These are phyloP conservation scores for Magnaporthiopsis poae DNA, from an alignment of 2,329 filamentous ascomycete genomes.

Conservation along the genomic window DNA sequence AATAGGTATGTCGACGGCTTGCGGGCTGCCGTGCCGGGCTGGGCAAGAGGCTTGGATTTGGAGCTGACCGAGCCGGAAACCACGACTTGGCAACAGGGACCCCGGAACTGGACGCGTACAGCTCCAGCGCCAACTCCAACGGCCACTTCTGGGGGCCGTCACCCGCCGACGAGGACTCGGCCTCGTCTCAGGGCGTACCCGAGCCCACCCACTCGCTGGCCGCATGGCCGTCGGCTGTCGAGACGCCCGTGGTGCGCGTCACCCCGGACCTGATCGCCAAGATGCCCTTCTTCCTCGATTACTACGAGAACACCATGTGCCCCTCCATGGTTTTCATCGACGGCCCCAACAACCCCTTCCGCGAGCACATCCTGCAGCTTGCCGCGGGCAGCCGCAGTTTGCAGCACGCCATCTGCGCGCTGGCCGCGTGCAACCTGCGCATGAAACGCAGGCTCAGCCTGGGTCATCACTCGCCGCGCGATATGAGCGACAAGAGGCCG, in stretches of 20 bases:
- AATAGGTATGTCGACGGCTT: conserved; percentile 36
- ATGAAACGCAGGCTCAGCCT: conserved; percentile 66
- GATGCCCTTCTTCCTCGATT: conserved; percentile 82
- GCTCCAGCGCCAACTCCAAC: conserved; percentile 39
- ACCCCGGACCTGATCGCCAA: conserved; percentile 60
- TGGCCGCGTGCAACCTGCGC: conserved; percentile 79
- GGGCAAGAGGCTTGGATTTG: background rate
- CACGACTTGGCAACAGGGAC: conserved; percentile 28
- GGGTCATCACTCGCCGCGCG: conserved; percentile 44
- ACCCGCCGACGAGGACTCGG: conserved; percentile 35
- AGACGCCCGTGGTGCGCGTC: conserved; percentile 40
- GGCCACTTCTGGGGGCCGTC: conserved; percentile 38
- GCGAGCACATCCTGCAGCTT: conserved; percentile 69
- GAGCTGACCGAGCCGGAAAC: conserved; percentile 2
- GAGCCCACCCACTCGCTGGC: conserved; percentile 29
- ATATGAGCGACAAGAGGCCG: conserved; percentile 33
- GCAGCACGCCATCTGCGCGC: conserved; percentile 84
- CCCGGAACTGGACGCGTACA: conserved; percentile 43
- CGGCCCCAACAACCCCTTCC: conserved; percentile 73
- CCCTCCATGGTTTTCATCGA: conserved; percentile 88
- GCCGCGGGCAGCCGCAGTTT: conserved; percentile 69
- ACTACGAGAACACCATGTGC: conserved; percentile 87
- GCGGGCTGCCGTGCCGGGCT: background rate
- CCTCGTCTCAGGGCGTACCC: conserved; percentile 12
- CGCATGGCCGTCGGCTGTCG: conserved; percentile 36